Evolutionary conservation across 805 yeast genomes (phyloP).

Genomic region (Ogataea degrootiae): DNA sequence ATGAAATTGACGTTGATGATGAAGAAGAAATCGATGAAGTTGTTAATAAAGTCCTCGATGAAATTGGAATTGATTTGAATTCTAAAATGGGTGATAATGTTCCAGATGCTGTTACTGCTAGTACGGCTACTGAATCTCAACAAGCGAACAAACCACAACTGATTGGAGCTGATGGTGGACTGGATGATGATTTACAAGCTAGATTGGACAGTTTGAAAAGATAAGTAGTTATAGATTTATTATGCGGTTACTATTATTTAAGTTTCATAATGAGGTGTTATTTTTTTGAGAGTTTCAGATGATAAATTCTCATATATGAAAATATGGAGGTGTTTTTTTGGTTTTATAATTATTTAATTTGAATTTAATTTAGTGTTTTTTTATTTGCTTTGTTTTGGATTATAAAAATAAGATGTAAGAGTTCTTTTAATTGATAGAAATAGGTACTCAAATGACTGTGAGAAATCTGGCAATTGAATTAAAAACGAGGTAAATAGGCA

Average conservation of each 20-base stretch:
- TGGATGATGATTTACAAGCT: constrained; percentile 85
- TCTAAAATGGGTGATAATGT: constrained; percentile 39
- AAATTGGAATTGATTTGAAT: constrained; percentile 85
- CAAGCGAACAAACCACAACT: constrained; percentile 12
- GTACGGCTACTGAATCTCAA: constrained; percentile 7
- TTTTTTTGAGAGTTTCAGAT: background rate
- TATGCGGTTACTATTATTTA: background rate
- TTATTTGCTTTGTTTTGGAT: too few species aligned
- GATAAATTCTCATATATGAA: too few species aligned
- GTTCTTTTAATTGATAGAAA: too few species aligned
- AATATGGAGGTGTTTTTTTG: too few species aligned
- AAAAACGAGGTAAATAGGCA: too few species aligned
- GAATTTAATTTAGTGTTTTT: too few species aligned
- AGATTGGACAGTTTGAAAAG: constrained; percentile 78
- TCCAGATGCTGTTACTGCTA: constrained; percentile 29
- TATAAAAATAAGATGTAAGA: too few species aligned
- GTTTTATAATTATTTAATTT: too few species aligned
- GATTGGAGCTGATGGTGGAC: constrained; percentile 37
- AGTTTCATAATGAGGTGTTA: too few species aligned
- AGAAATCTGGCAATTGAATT: too few species aligned
- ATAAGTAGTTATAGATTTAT: constrained; percentile 7
- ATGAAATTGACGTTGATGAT: constrained; percentile 79
- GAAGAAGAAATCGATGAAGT: constrained; percentile 85
- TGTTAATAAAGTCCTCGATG: constrained; percentile 88
- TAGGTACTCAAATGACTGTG: too few species aligned